Evolutionary conservation across 805 yeast genomes (phyloP), one percentile per base, ranked within the genome.

Genomic region (Candida bentonensis): DNA sequence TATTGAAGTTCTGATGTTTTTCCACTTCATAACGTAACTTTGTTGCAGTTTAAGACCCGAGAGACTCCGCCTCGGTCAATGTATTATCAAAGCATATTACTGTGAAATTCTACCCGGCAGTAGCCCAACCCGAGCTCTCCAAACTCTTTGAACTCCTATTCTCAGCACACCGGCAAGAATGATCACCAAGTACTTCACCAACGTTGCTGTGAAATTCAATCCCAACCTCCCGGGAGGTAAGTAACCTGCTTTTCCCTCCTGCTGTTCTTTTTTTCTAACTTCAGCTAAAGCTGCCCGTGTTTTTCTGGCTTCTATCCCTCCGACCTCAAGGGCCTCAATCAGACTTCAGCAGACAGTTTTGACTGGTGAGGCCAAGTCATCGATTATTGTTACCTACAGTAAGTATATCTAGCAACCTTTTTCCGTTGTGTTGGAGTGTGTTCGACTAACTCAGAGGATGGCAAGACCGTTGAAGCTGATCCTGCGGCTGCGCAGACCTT

Each of bases 151-250:
- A n/a, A n/a, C n/a, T n/a, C n/a, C n/a, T n/a, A n/a, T n/a, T n/a
- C n/a, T n/a, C n/a, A n/a, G n/a, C n/a, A n/a, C n/a, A n/a, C n/a
- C n/a, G n/a, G n/a, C n/a, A n/a, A n/a, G 21, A 23, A 86, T 86
- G 96, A 80, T 86, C 53, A 87, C 95, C 30, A 84, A 84, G 63
- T 86, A 81, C 64, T 83, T 87, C 64, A 69, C 85, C 23, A 78
- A 76, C 51, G 83, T 85, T 3, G 67, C 69, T 34, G 84, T 87
- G 33, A 78, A 69, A 56, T 86, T 87, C 70, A 77, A 83, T 60
- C 95, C 96, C 1, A 71, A 82, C 50, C 74, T 78, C 1, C 62
- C 69, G 23, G 82, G 82, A 51, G 74, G 78, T 73, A 61, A 46
- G 76, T 63, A 7, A 13, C 13, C 27, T 13, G 27, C 27, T 7